Evolutionary conservation across 73 alveolate genomes (phyloP).

Genomic region (Paramecium tetraurelia): DNA sequence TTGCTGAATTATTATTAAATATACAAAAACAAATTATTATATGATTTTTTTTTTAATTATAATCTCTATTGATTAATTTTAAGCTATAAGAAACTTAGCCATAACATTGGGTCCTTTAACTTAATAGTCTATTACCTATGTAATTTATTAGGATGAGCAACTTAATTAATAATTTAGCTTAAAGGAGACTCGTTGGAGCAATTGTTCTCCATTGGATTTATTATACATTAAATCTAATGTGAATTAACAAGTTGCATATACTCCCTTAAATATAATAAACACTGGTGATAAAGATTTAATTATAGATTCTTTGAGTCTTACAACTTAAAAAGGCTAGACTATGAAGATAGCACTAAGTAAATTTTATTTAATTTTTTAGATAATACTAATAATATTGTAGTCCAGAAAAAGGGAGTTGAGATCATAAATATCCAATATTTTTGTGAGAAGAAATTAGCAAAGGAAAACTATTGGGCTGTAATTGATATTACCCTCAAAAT

Average conservation of each 20-base stretch:
- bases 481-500: background rate
- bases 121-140: background rate
- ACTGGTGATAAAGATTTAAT: background rate
- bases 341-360: background rate
- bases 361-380: background rate
- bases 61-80: background rate
- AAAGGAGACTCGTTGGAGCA: background rate
- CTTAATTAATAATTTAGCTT: background rate
- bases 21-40: background rate
- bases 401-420: background rate
- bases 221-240: background rate
- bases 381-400: background rate
- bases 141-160: background rate
- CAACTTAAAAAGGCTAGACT: background rate
- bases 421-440: background rate
- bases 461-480: slow-evolving; percentile 1
- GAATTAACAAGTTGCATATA: background rate
- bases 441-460: background rate
- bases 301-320: background rate
- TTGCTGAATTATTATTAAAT: background rate
- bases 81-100: background rate
- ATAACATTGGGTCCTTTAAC: background rate
- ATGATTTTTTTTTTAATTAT: background rate
- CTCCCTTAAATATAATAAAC: background rate
- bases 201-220: background rate